phyloP scores from a whole-genome alignment of 495 filamentous ascomycete genomes.

The Paragyromitra xinjiangensis region DNA sequence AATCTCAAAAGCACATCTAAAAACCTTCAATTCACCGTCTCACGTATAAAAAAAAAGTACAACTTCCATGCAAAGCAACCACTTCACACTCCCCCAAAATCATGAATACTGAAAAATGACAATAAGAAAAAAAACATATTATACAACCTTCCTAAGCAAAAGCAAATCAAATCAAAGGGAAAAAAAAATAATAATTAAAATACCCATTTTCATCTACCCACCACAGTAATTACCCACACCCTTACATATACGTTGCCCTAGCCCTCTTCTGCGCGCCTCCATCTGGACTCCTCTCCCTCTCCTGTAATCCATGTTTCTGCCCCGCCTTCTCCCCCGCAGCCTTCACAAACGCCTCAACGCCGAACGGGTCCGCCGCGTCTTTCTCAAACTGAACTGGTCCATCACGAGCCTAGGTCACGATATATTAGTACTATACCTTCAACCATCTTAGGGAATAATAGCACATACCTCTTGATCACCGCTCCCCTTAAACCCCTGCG shows the following conservation, averaged over 20 bases:
- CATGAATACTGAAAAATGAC: too few relatives aligned
- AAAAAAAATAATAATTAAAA: conserved; percentile 1
- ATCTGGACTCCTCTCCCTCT: conserved; percentile 63
- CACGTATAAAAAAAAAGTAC: too few relatives aligned
- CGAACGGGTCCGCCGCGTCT: conserved; percentile 83
- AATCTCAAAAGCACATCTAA: too few relatives aligned
- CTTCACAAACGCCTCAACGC: conserved; percentile 89
- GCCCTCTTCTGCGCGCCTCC: conserved; percentile 37
- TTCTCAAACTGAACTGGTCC: conserved; percentile 99
- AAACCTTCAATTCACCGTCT: too few relatives aligned
- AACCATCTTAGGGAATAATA: not conserved
- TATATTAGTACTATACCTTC: conserved; percentile 49
- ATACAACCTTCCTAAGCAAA: too few relatives aligned
- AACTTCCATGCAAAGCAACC: too few relatives aligned
- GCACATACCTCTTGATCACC: conserved; percentile 81
- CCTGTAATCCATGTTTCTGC: conserved; percentile 86
- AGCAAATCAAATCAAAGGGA: too few relatives aligned
- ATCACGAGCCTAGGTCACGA: conserved; percentile 69
- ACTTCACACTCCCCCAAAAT: too few relatives aligned
- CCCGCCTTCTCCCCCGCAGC: conserved; percentile 64
- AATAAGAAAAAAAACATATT: too few relatives aligned
- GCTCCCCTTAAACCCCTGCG: conserved; percentile 81
- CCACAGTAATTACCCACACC: conserved; percentile 8
- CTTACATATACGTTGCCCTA: conserved; percentile 39
- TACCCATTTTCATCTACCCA: not conserved